Evolutionary conservation across 1,284 basidiomycete species (phyloP), one percentile per base, ranked within the genome.

Genomic region (Irpex sp.): DNA sequence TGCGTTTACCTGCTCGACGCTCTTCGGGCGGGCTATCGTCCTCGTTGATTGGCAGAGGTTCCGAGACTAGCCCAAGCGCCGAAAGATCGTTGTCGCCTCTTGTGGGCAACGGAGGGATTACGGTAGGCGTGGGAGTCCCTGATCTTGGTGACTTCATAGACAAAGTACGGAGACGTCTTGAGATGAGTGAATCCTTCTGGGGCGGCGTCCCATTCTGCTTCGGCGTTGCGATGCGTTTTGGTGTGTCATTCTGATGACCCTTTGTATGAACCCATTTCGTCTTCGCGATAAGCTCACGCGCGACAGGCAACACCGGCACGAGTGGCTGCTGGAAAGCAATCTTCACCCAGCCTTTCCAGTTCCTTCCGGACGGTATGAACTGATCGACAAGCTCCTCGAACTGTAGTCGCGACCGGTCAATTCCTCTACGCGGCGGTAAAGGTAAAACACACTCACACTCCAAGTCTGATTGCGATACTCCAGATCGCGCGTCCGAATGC

Each of bases 381-480:
- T 92, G 88, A 67, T 93, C 86, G 15, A 94, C 88, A 37, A 95
- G 71, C 65, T 95, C 92, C 72, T 93, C 89, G 67, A 93, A 93
- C 82, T 93, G 76, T 46, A 46, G 4, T 46, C 64, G 55, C 37
- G 31, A 33, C 5, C 5, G 56, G 58, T 47, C 35, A 59, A 60
- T 26, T 21, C 65, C 43, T 59, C 51, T 62, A 53, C 58, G 58
- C 58, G 39, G n/a, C 21, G 33, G 4, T 51, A 49, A 62, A 39
- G 13, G 26, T 31, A n/a, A 4, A 58, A 57, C 46, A 37, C 31
- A 70, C 89, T 68, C 74, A 92, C 90, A 75, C 90, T 93, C 86
- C 88, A 94, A 0, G 94, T 95, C 74, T 93, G 89, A 73, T 96
- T 94, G 66, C 86, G 84, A 75, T 94, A 96, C 69, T 91, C 88